Base-by-base conservation (phyloP, 495 filamentous ascomycete genomes). In the Cryomyces minteri region DNA sequence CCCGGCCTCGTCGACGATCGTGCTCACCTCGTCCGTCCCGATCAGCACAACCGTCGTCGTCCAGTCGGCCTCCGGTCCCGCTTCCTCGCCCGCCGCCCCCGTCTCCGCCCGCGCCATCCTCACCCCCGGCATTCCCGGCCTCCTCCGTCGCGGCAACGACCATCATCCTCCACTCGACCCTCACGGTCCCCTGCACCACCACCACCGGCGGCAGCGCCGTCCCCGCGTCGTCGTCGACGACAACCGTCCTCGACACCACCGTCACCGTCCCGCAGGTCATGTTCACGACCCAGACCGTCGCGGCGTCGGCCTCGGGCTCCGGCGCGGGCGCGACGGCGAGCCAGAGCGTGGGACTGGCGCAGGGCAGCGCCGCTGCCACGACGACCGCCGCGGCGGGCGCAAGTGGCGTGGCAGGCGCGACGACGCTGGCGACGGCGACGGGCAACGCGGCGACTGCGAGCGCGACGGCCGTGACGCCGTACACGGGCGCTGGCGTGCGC, bases 261-360 rank as follows among this genome's bases (percentile, higher is more conserved):
- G 58, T 81, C 51, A 79, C 75, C 40, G 77, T 87, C 39, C 83
- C 83, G n/a, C 77, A 82, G 58, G 74, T 88, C 43, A 64, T 61
- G 51, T 84, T 87, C 69, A 71, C 70, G 39, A 85, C 80, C 39
- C 56, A 57, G 50, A 64, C 57, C 7, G 29, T 63, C 31, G 47
- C 56, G 12, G 58, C 59, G 40, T n/a, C n/a, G n/a, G n/a, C n/a
- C n/a, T n/a, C n/a, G n/a, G n/a, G n/a, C n/a, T n/a, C n/a, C n/a
- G n/a, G n/a, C n/a, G 47, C 54, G 28, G 60, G 64, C 37, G 57
- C 58, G 32, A 54, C 48, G 30, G 45, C 51, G n/a, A 51, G 49
- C 9, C 56, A 51, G 10, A 59, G 57, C 34, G 69, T 74, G 38
- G 69, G 60, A 25, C 52, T 75, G 36, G 64, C 71, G 0, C 74